Conservation (phyloP, 805 yeast species). For the Suhomyces tanzawaensis region DNA sequence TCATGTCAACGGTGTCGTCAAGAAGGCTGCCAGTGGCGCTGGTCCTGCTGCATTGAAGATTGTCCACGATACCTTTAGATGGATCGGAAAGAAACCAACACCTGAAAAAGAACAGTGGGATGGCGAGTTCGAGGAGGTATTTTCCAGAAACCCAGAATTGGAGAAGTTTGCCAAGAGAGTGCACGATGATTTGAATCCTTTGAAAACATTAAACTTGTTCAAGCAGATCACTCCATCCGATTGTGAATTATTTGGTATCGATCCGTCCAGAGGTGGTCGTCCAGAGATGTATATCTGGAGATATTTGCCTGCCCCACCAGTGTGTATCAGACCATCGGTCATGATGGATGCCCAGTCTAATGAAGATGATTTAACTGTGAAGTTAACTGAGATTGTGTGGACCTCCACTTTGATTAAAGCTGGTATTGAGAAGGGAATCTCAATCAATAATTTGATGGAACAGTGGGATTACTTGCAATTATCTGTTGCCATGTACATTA, state of each 20-base stretch:
- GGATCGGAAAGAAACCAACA: slow-evolving; percentile 87
- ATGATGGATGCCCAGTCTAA: slow-evolving; percentile 88
- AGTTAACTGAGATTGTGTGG: slow-evolving; percentile 95
- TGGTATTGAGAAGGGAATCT: slow-evolving; percentile 91
- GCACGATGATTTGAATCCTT: slow-evolving; percentile 90
- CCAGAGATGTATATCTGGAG: slow-evolving; percentile 98
- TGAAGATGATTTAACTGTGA: slow-evolving; percentile 96
- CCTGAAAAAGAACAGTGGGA: slow-evolving; percentile 88
- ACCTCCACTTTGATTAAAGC: slow-evolving; percentile 91
- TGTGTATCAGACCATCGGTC: slow-evolving; percentile 96
- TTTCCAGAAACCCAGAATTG: slow-evolving; percentile 76
- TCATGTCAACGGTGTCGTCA: slow-evolving; percentile 92
- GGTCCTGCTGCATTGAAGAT: slow-evolving; percentile 93
- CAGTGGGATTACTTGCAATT: slow-evolving; percentile 98
- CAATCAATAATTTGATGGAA: slow-evolving; percentile 92
- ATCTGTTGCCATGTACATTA: slow-evolving; percentile 95
- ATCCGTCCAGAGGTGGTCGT: slow-evolving; percentile 82
- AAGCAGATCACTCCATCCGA: slow-evolving; percentile 82
- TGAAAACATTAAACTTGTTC: slow-evolving; percentile 82
- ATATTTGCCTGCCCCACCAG: slow-evolving; percentile 97
- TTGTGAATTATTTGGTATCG: slow-evolving; percentile 89
- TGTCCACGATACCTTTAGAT: slow-evolving; percentile 92
- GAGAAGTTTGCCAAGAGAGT: slow-evolving; percentile 85
- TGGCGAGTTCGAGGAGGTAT: slow-evolving; percentile 74
- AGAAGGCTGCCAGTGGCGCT: slow-evolving; percentile 88